Percentiles rank a stretch among this genome's conserved stretches.
phyloP scores from a whole-genome alignment of 148 eudicot species.

The Cornus suecica region DNA sequence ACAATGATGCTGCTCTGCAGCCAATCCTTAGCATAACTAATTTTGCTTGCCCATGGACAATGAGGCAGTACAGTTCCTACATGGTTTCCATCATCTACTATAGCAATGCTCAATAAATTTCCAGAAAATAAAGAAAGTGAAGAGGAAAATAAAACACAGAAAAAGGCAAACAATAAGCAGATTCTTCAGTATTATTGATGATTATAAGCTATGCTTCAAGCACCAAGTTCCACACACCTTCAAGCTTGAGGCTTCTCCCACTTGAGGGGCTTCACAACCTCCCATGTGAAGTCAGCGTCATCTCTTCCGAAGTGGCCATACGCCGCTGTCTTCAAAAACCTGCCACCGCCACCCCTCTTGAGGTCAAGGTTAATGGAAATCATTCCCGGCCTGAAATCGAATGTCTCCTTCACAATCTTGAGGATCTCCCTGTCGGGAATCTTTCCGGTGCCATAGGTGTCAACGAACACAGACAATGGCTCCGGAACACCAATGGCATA shows the following conservation, averaged over 20 bases:
- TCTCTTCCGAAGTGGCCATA: slow-evolving; percentile 25
- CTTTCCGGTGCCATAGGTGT: slow-evolving; percentile 30
- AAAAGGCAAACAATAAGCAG: neutral
- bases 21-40: no score
- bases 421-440: slow-evolving; percentile 23
- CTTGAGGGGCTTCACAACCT: slow-evolving; percentile 16
- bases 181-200: neutral
- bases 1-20: no score
- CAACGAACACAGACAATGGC: slow-evolving; percentile 34
- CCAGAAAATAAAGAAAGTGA: no score
- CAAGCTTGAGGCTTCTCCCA: slow-evolving; percentile 11
- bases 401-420: slow-evolving; percentile 23
- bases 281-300: slow-evolving; percentile 12
- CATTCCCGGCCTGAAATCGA: slow-evolving; percentile 14
- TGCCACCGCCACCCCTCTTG: slow-evolving; percentile 14
- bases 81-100: no score
- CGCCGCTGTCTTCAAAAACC: slow-evolving; percentile 35
- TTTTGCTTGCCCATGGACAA: no score
- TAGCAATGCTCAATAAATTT: no score
- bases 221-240: neutral
- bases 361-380: slow-evolving; percentile 8
- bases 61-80: no score
- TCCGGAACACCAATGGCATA: slow-evolving; percentile 36
- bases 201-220: neutral
- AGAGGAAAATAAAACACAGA: neutral